phyloP scores from a whole-genome alignment of 1,284 basidiomycete species.

The Chondrostereum purpureum region DNA sequence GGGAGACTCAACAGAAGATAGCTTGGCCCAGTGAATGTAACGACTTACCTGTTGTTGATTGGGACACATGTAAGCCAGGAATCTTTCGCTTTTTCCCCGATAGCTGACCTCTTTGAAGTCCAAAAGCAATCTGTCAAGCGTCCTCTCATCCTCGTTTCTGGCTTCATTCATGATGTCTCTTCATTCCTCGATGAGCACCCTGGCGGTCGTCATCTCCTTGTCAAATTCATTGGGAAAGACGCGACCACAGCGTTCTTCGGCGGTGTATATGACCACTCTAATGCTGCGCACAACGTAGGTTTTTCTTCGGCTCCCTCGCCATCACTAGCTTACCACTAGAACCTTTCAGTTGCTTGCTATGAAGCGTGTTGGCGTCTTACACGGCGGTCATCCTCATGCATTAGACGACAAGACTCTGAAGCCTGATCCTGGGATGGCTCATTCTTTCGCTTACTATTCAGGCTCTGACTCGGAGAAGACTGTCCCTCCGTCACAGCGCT shows the following conservation, averaged over 20 bases:
- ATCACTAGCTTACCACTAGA: slow-evolving; percentile 5
- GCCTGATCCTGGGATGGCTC: slow-evolving; percentile 1
- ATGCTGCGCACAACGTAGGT: slow-evolving; percentile 81
- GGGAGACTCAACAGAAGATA: slow-evolving; percentile 63
- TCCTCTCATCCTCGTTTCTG: slow-evolving; percentile 76
- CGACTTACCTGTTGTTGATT: slow-evolving; percentile 42
- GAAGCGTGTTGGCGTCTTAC: slow-evolving; percentile 85
- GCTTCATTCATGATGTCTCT: slow-evolving; percentile 87
- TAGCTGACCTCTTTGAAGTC: slow-evolving; percentile 35
- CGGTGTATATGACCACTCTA: slow-evolving; percentile 90
- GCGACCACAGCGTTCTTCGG: slow-evolving; percentile 92
- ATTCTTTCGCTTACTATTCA: not conserved
- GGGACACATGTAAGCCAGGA: not conserved
- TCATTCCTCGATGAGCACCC: slow-evolving; percentile 66
- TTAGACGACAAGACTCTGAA: slow-evolving; percentile 19
- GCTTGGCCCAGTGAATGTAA: slow-evolving; percentile 73
- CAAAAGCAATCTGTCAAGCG: slow-evolving; percentile 72
- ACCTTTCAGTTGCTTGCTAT: slow-evolving; percentile 38
- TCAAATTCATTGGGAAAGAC: slow-evolving; percentile 71
- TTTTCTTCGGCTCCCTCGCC: not conserved
- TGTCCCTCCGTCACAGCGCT: slow-evolving; percentile 62
- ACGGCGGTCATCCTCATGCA: slow-evolving; percentile 62
- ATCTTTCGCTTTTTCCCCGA: slow-evolving; percentile 29
- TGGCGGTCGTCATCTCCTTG: slow-evolving; percentile 54
- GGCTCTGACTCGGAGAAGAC: slow-evolving; percentile 35